Conservation (phyloP, 352 stramenopile genomes). For the Globisporangium viniferum region DNA sequence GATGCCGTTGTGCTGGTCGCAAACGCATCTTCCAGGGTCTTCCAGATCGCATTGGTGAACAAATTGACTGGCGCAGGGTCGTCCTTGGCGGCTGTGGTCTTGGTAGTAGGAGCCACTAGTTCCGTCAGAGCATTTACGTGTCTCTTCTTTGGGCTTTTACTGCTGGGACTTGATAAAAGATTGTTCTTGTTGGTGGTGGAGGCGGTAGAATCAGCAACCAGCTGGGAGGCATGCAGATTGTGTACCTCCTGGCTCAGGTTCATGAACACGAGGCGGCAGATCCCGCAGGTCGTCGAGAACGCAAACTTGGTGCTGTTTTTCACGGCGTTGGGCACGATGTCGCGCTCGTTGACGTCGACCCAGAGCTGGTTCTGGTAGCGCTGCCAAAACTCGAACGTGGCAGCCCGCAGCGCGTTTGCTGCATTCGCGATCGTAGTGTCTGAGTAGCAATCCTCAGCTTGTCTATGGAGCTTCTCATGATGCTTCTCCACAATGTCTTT, state of each 20-base stretch:
- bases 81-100: neutral
- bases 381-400: constrained; percentile 70
- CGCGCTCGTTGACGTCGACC: constrained; percentile 56
- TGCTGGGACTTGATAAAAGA: neutral
- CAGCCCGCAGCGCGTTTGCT: constrained; percentile 26
- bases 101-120: neutral
- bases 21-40: constrained; percentile 54
- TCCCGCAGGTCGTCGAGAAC: constrained; percentile 39
- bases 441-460: neutral
- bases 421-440: constrained; percentile 26
- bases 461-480: neutral
- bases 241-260: constrained; percentile 58
- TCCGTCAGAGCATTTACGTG: neutral
- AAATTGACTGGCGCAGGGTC: constrained; percentile 22
- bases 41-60: constrained; percentile 60
- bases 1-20: constrained; percentile 4
- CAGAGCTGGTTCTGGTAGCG: constrained; percentile 80
- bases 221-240: constrained; percentile 21
- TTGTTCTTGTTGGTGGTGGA: neutral
- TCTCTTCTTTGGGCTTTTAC: constrained; percentile 13
- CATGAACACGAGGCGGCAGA: constrained; percentile 47
- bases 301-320: constrained; percentile 55
- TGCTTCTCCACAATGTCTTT: neutral
- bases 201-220: neutral
- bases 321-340: constrained; percentile 44